These are phyloP conservation scores for Opeltia flavorubescens DNA, from an alignment of 495 filamentous ascomycete species.

Conservation along the genomic window DNA sequence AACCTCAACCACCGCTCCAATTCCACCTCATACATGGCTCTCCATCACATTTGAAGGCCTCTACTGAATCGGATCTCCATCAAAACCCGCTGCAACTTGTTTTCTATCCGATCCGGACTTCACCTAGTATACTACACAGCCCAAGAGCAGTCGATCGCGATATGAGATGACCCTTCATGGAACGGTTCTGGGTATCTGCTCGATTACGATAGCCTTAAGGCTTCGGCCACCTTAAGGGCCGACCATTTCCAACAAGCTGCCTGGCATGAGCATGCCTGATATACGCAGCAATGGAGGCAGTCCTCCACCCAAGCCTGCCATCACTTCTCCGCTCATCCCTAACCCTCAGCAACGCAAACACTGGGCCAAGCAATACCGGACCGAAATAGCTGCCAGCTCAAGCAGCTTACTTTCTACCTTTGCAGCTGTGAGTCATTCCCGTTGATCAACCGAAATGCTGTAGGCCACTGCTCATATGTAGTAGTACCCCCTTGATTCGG, in stretches of 20 bases:
- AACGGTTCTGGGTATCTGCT: constrained; percentile 41
- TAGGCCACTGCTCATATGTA: constrained; percentile 9
- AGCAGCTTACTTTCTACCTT: constrained; percentile 63
- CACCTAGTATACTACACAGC: not conserved
- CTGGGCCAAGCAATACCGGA: constrained; percentile 61
- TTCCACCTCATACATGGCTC: not conserved
- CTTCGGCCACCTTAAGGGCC: constrained; percentile 33
- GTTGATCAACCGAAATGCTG: not conserved
- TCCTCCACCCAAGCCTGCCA: constrained; percentile 10
- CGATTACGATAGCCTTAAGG: constrained; percentile 46
- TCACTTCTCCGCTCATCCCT: constrained; percentile 9
- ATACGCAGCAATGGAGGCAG: constrained; percentile 14
- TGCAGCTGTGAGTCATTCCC: constrained; percentile 36
- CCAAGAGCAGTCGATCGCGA: no score
- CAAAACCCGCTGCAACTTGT: not conserved
- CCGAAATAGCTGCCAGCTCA: constrained; percentile 61
- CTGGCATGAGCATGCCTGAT: constrained; percentile 23
- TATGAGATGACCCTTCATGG: constrained; percentile 36
- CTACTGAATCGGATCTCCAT: no score
- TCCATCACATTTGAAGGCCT: not conserved
- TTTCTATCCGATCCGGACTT: not conserved
- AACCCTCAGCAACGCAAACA: constrained; percentile 33
- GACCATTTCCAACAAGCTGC: constrained; percentile 27
- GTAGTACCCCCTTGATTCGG: constrained; percentile 67
- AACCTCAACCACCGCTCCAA: not conserved